Evolutionary conservation across 2,329 filamentous ascomycete species (phyloP), one percentile per base, ranked within the genome.

Genomic region (Fusarium sarcochroum): DNA sequence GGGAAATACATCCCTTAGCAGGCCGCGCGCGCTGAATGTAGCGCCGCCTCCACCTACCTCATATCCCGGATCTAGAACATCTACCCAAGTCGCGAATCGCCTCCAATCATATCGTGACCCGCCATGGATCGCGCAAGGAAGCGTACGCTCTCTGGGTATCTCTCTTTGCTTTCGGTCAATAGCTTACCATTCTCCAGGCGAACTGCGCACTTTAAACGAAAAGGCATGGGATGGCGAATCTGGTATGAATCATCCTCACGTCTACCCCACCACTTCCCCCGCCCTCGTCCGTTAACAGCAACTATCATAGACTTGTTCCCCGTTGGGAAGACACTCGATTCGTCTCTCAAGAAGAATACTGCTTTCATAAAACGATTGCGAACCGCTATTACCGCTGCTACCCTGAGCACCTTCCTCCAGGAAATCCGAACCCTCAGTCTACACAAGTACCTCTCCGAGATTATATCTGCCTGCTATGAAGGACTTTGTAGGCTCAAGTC

Each of bases 351-450:
- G 83, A 98, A 98, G 85, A 98, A 98, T 76, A 98, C 95, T 6
- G 94, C 94, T 70, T 98, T 98, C 80, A 98, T 98, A 77, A 98
- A 97, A 82, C 93, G 95, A 76, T 86, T 98, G 57, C 93, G 95
- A 73, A 98, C 95, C 60, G 93, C 93, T 63, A 90, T 98, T 68
- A 94, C 92, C 68, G 83, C 93, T 48, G 86, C 93, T 58, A 93
- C 92, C 56, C 89, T 94, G 55, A 85, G 88, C 70, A 96, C 93
- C 61, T 97, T 98, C 80, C 83, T 97, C 47, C 90, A 95, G 78
- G 95, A 98, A 77, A 94, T 97, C 74, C 91, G 92, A 74, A 92
- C 93, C 25, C 86, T 98, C 27, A 98, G 94, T 72, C 87, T 98
- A 50, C 93, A 95, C 85, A 98, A 97, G 79, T 98, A 98, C 80